Base-by-base conservation (phyloP, 2,329 filamentous ascomycete species). In the Aureobasidium sp. region DNA sequence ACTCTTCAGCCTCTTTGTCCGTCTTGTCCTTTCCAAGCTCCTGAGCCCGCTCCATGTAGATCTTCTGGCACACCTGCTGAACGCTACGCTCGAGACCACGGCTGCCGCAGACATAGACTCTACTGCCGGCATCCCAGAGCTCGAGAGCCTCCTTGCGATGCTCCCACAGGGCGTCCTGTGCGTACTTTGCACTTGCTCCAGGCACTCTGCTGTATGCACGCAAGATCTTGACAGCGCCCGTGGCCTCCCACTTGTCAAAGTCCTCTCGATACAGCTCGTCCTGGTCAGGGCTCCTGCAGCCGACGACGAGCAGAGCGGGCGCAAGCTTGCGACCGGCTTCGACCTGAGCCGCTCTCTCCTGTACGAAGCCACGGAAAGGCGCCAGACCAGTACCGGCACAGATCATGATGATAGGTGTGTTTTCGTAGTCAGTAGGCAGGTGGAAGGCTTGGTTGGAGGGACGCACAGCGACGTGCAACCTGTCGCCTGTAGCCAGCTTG, bases 311-410 rank as follows among this genome's bases (percentile, higher is more conserved):
- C n/a, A 89, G 65, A 0, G 85, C 84, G 17, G 59, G 59, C 5
- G 58, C 64, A n/a, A 89, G 75, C 15, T 68, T 67, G 14, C 81
- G 76, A 1, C 84, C 84, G 0, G 76, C 77, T 4, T 71, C 73
- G 12, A 77, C 70, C 62, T 80, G 74, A 11, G 71, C 72, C 27
- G 73, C 72, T 63, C 94, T 93, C 79, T 99, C 94, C 79, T 99
- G 94, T 52, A 97, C 89, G 72, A 99, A 99, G 63, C 94, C 94
- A 67, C 94, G 91, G 90, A 99, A 99, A 17, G 94, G 94, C 1
- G 94, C 94, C n/a, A 99, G 87, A 72, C 94, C 94, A 0, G 94
- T 99, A 66, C 94, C 94, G n/a, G 97, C 88, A 75, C 94, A 94
- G 12, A 94, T 94, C 93, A 99, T 97, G 81, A 99, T 97, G 44